Evolutionary conservation across 1,139 yeast species (phyloP), one percentile per base, ranked within the genome.

Genomic region (Magnusiomyces fungicola): DNA sequence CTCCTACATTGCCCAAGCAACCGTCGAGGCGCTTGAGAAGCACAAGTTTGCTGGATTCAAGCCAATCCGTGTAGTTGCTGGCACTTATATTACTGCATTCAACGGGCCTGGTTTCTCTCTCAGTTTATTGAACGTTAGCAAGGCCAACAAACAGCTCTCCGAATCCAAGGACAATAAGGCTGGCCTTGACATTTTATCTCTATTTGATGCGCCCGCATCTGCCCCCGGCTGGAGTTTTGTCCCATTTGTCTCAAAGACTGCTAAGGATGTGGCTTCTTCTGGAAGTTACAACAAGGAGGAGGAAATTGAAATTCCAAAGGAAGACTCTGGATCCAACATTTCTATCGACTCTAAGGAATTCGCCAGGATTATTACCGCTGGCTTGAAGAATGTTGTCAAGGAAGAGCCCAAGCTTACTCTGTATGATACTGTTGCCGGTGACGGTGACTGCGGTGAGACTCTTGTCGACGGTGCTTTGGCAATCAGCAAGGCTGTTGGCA

Each of bases 381-480:
- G 86, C 29, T 76, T 86, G 57, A 59, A 74, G 59, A 47, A 68
- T 66, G 63, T 77, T 66, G 58, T 74, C 64, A 61, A 73, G 65
- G 70, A 72, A 18, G 97, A 89, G 64, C 94, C 96, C 3, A 76
- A 79, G 57, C 83, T 90, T 60, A 90, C 97, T 0, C 76, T 79
- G 54, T 81, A 84, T 58, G 97, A 90, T 61, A 85, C 95, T 1
- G 74, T 81, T 58, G 97, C 92, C 1, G 97, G 97, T 53, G 97
- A 90, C 65, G 97, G 97, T 58, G 97, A 90, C 64, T 89, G 97
- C 69, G 97, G 97, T 44, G 94, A 87, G 60, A 90, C 97, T 0
- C 70, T 90, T 55, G 87, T 81, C 16, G 76, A 79, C 27, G 97
- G 97, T 43, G 95, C 90, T 23, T 75, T 81, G 50, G 88, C 88